Conservation (phyloP, 495 filamentous ascomycete genomes). For the Jackrogersella multiformis region DNA sequence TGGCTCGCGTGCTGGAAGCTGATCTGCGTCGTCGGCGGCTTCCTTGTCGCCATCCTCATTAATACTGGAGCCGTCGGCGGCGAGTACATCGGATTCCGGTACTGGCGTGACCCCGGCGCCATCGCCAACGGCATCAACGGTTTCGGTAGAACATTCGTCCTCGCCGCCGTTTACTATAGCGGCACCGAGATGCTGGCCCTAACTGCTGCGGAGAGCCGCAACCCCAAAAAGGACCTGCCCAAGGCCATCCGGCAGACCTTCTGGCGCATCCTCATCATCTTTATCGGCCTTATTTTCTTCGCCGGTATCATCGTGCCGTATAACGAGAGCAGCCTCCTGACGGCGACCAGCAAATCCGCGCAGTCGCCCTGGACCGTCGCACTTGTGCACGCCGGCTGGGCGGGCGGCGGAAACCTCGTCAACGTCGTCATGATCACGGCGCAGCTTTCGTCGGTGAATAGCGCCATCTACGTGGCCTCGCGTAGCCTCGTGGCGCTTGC, state of each 20-base stretch:
- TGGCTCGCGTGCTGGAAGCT: slow-evolving; percentile 58
- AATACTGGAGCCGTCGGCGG: slow-evolving; percentile 52
- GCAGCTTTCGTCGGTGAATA: slow-evolving; percentile 72
- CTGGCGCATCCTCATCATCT: slow-evolving; percentile 72
- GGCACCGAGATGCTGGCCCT: slow-evolving; percentile 79
- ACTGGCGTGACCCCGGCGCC: slow-evolving; percentile 72
- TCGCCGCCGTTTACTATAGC: slow-evolving; percentile 75
- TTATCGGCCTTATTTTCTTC: slow-evolving; percentile 70
- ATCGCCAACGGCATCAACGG: slow-evolving; percentile 66
- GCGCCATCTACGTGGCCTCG: slow-evolving; percentile 74
- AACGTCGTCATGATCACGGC: slow-evolving; percentile 75
- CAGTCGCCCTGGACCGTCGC: slow-evolving; percentile 68
- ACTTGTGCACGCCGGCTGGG: slow-evolving; percentile 64
- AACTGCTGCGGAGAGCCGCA: slow-evolving; percentile 73
- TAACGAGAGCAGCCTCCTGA: slow-evolving; percentile 58
- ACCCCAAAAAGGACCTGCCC: slow-evolving; percentile 71
- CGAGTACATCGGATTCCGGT: slow-evolving; percentile 62
- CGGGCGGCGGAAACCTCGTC: slow-evolving; percentile 69
- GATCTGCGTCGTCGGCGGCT: slow-evolving; percentile 55
- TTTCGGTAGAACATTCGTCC: slow-evolving; percentile 73
- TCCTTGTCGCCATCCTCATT: slow-evolving; percentile 58
- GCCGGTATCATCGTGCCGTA: slow-evolving; percentile 68
- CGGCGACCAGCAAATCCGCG: slow-evolving; percentile 60
- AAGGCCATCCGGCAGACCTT: slow-evolving; percentile 70
- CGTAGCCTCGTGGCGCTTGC: slow-evolving; percentile 71